Evolutionary conservation across 805 yeast species (phyloP), one percentile per base, ranked within the genome.

Genomic region (Pichia sporocuriosa): DNA sequence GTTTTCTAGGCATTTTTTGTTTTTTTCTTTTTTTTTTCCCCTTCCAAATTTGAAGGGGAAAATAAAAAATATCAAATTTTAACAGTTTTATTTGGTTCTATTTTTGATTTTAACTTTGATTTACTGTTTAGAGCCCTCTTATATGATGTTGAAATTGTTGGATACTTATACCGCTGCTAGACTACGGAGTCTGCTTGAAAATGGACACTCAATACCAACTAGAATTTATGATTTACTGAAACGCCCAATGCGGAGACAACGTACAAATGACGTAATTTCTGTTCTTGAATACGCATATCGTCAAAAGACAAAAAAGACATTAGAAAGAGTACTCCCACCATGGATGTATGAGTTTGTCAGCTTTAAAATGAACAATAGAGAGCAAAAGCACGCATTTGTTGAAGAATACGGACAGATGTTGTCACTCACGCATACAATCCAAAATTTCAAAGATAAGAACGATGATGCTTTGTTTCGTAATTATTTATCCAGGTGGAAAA

Each of bases 301-400:
- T 15, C 32, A 40, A 3, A 24, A 17, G n/a, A n/a, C n/a, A n/a
- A n/a, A n/a, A 25, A 21, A 19, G 6, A 13, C 20, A 5, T 15
- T 3, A 4, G 2, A 26, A 9, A 12, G 17, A 9, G 25, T 20
- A 8, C 24, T 16, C n/a, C 44, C 44, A 1, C 15, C 1, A 2
- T 41, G 44, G 44, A 13, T 41, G 17, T 12, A 13, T 4, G 8
- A 17, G 11, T 42, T 42, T 35, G 6, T 29, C 2, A n/a, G 4
- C 6, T 7, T 19, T 4, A 17, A 8, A 24, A 25, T 21, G 10
- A 9, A 3, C 6, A 24, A 21, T 12, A 33, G 16, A 21, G 16
- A 28, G 4, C n/a, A 38, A 8, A 37, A 38, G 25, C 10, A 22
- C 4, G 16, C 20, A 12, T 38, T 42, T 32, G 37, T 42, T 11